Evolutionary conservation across 1,284 basidiomycete genomes (phyloP), one percentile per base, ranked within the genome.

Genomic region (Hymenochaete sp.): DNA sequence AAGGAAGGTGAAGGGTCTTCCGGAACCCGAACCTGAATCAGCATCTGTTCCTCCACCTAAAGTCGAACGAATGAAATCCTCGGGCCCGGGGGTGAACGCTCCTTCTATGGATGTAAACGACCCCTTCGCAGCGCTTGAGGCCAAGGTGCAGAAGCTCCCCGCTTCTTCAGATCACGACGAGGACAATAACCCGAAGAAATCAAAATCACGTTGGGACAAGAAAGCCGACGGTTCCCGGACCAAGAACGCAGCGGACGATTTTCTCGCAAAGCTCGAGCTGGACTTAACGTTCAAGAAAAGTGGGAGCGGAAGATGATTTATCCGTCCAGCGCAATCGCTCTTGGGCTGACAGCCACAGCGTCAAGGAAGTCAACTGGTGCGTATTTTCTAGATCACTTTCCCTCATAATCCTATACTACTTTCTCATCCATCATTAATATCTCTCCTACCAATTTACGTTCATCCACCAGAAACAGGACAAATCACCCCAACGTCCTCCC

Each of bases 401-500:
- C 14, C 28, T 14, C 9, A 31, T 14, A 10, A 31, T 31, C 10
- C 14, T 31, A 13, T 9, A 31, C 25, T 22, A 16, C 19, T 35
- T 33, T 21, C 22, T n/a, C 18, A 10, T 44, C 14, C 25, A 13
- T 19, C 19, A n/a, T 14, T 16, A 38, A 3, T 37, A 37, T 35
- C 2, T 25, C 3, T 9, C n/a, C 31, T 28, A 47, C 24, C 14
- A 33, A 28, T 29, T 18, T 27, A 6, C 19, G 16, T 14, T 62
- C 52, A 87, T 19, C 84, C 84, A 4, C 88, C 87, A 44, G 82
- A 86, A 0, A 90, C 86, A 4, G 84, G 87, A 53, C 82, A 84
- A 38, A 91, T 89, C 25, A 88, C 70, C 16, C 80, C 85, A 3
- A 89, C 75, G 55, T 85, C 81, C 59, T 90, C 83, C 10, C 84